Conservation (phyloP, 345 rosid genomes). For the Euphorbia peplus region DNA sequence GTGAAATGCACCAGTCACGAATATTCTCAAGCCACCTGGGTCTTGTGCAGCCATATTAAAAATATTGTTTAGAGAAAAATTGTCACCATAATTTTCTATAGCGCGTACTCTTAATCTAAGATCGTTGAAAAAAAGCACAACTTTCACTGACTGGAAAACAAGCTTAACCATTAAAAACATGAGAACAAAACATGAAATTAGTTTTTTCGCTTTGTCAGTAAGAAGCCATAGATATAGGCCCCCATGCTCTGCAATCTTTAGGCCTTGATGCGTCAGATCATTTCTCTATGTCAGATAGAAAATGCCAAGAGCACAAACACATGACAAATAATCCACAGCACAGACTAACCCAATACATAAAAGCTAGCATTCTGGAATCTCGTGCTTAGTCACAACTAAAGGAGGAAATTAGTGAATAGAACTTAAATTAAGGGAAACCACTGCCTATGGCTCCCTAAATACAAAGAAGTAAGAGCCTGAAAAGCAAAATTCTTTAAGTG, state of each 20-base stretch:
- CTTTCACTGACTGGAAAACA: neutral
- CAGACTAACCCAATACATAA: too few relatives aligned
- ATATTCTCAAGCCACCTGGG: slow-evolving; percentile 96
- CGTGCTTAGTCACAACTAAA: too few relatives aligned
- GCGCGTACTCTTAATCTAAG: neutral
- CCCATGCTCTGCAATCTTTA: neutral
- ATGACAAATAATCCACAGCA: neutral
- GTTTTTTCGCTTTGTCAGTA: neutral
- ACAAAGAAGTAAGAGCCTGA: too few relatives aligned
- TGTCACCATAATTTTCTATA: neutral
- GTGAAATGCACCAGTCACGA: slow-evolving; percentile 92
- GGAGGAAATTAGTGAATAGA: too few relatives aligned
- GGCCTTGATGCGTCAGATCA: neutral
- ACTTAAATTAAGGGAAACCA: too few relatives aligned
- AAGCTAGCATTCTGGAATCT: too few relatives aligned
- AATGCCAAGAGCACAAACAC: neutral
- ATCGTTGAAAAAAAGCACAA: neutral
- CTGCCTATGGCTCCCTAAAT: too few relatives aligned
- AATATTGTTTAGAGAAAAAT: neutral
- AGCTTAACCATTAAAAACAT: neutral
- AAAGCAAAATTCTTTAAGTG: too few relatives aligned
- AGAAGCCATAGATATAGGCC: neutral
- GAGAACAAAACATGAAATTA: neutral
- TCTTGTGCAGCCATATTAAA: slow-evolving; percentile 11
- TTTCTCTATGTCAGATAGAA: neutral